Evolutionary conservation across 2,329 filamentous ascomycete species (phyloP).

Genomic region (Beauveria sp.): DNA sequence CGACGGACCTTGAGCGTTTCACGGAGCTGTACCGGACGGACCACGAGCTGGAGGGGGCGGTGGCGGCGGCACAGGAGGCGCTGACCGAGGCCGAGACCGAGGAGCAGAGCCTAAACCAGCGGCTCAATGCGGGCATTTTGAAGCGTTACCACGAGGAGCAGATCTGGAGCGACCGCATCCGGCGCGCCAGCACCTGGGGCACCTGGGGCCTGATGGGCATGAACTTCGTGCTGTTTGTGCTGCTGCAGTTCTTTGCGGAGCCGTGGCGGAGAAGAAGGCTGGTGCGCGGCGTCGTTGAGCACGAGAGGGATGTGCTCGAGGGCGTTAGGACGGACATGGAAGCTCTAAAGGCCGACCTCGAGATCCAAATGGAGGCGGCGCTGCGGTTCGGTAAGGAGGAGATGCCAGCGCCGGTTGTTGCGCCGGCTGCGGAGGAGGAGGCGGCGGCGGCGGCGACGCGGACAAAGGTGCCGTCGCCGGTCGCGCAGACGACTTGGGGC

Average conservation of each 20-base stretch:
- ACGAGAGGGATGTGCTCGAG: slow-evolving; percentile 55
- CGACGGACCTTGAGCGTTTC: slow-evolving; percentile 85
- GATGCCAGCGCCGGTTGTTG: slow-evolving; percentile 14
- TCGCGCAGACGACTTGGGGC: slow-evolving; percentile 30
- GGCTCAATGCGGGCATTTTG: slow-evolving; percentile 75
- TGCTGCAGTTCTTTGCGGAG: slow-evolving; percentile 83
- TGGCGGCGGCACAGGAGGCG: slow-evolving; percentile 61
- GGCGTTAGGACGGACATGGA: slow-evolving; percentile 38
- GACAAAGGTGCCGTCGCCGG: background rate
- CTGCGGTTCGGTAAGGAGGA: slow-evolving; percentile 12
- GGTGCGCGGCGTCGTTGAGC: slow-evolving; percentile 74
- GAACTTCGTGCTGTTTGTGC: slow-evolving; percentile 81
- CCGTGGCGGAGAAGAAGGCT: slow-evolving; percentile 80
- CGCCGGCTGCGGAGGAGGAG: slow-evolving; percentile 11
- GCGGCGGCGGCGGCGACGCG: background rate
- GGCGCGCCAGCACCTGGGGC: slow-evolving; percentile 94
- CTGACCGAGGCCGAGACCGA: slow-evolving; percentile 70
- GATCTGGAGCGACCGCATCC: slow-evolving; percentile 97
- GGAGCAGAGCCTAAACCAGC: slow-evolving; percentile 67
- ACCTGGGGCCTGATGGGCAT: slow-evolving; percentile 98
- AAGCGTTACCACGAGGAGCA: slow-evolving; percentile 97
- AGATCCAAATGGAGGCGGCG: slow-evolving; percentile 15
- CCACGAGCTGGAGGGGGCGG: slow-evolving; percentile 84
- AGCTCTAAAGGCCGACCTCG: slow-evolving; percentile 24
- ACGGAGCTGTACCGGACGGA: slow-evolving; percentile 86